These are phyloP conservation scores for Stagonosporopsis vannaccii DNA, from an alignment of 2,329 filamentous ascomycete species.

Conservation along the genomic window DNA sequence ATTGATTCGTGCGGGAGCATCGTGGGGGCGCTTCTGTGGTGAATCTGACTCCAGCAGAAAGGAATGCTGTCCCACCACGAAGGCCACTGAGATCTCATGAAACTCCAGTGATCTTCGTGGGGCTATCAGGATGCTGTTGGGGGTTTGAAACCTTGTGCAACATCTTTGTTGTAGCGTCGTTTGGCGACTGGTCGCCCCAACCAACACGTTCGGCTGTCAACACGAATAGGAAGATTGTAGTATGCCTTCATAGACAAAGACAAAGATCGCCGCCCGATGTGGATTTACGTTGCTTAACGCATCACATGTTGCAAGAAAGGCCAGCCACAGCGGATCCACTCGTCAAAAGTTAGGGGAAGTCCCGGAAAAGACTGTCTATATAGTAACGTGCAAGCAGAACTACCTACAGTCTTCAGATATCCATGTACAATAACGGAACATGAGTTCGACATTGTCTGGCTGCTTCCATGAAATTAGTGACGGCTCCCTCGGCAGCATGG, in stretches of 20 bases:
- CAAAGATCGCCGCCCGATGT: constrained; percentile 7
- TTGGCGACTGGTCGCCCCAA: not conserved
- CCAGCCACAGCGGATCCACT: not conserved
- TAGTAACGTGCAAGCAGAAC: not conserved
- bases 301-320: not conserved
- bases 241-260: not conserved
- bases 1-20: constrained; percentile 10
- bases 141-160: constrained; percentile 1
- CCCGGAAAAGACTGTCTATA: not conserved
- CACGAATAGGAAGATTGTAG: not conserved
- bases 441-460: not conserved
- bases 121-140: constrained; percentile 2
- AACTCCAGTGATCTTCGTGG: constrained; percentile 4
- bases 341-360: not conserved
- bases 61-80: constrained; percentile 6
- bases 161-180: constrained; percentile 1
- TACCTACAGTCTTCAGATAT: not conserved
- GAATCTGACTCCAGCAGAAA: constrained; percentile 7
- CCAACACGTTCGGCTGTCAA: not conserved
- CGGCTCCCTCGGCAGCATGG: not conserved
- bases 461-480: not conserved
- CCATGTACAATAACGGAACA: not conserved
- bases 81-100: constrained; percentile 10
- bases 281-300: constrained; percentile 8
- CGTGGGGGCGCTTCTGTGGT: constrained; percentile 1